These are phyloP conservation scores for Lactarius sanguifluus DNA, from an alignment of 768 basidiomycete genomes.

Conservation along the genomic window DNA sequence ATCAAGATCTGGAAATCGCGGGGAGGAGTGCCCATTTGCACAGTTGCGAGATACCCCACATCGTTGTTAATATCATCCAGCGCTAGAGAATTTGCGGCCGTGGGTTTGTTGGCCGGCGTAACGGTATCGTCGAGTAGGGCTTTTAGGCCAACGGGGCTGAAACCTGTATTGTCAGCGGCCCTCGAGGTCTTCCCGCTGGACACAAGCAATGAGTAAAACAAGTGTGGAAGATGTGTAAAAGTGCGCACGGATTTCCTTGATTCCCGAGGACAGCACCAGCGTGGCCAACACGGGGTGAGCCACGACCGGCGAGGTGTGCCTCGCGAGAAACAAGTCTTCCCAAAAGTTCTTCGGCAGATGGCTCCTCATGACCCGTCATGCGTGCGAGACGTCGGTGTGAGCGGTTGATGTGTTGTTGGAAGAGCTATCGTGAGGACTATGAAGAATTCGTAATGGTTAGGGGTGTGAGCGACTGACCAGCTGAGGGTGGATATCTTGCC, in stretches of 20 bases:
- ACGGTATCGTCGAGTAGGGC: constrained; percentile 42
- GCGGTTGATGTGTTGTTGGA: constrained; percentile 73
- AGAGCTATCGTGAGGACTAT: constrained; percentile 41
- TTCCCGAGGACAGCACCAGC: constrained; percentile 21
- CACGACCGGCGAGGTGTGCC: neutral
- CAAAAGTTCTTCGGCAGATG: constrained; percentile 49
- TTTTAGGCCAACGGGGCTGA: constrained; percentile 39
- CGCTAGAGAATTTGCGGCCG: constrained; percentile 56
- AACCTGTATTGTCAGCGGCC: constrained; percentile 32
- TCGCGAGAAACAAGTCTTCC: constrained; percentile 46
- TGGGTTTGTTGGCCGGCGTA: constrained; percentile 44
- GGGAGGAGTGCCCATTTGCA: constrained; percentile 48
- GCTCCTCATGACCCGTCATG: constrained; percentile 60
- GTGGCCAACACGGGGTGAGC: neutral
- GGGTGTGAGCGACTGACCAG: constrained; percentile 38
- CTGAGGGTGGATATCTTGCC: constrained; percentile 42
- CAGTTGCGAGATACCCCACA: constrained; percentile 48
- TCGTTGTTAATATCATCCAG: constrained; percentile 67
- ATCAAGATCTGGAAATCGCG: constrained; percentile 45
- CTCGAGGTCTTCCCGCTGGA: constrained; percentile 3
- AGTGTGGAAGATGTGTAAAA: neutral
- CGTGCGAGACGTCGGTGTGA: constrained; percentile 61
- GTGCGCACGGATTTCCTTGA: constrained; percentile 26
- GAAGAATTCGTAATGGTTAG: too few relatives aligned
- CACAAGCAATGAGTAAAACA: neutral